These are phyloP conservation scores for Nakaseomyces sp. DNA, from an alignment of 1,139 yeast species.

Conservation along the genomic window DNA sequence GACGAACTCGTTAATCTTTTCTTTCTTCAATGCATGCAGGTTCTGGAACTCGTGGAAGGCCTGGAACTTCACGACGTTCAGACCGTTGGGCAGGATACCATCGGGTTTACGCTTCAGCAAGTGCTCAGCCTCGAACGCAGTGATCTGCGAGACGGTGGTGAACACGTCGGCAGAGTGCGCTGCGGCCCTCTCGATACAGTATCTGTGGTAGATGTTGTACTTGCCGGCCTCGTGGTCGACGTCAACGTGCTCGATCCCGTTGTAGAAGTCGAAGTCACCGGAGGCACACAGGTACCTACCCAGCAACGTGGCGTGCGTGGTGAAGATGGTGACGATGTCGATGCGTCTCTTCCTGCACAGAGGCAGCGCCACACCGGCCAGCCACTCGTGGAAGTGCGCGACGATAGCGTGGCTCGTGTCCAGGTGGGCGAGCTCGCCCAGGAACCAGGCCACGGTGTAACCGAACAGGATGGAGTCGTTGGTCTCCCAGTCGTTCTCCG, in stretches of 20 bases:
- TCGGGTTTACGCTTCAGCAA: constrained; percentile 91
- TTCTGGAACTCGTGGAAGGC: constrained; percentile 98
- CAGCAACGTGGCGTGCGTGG: constrained; percentile 92
- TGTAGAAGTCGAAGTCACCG: constrained; percentile 74
- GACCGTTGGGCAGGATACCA: constrained; percentile 94
- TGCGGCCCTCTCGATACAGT: constrained; percentile 94
- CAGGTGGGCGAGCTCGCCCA: constrained; percentile 80
- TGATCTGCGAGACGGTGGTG: constrained; percentile 93
- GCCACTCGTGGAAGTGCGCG: constrained; percentile 96
- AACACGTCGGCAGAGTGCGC: constrained; percentile 95
- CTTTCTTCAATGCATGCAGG: constrained; percentile 85
- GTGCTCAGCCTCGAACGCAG: constrained; percentile 92
- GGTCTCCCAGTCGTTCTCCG: constrained; percentile 78
- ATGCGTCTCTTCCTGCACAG: constrained; percentile 83
- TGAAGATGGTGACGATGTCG: constrained; percentile 90
- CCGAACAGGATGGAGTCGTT: constrained; percentile 91
- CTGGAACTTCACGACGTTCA: constrained; percentile 90
- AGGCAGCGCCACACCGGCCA: constrained; percentile 94
- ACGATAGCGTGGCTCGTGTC: constrained; percentile 83
- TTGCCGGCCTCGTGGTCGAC: constrained; percentile 98
- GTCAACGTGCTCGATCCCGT: constrained; percentile 81
- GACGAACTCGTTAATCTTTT: constrained; percentile 85
- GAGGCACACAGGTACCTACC: constrained; percentile 97
- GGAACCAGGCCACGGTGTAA: constrained; percentile 91
- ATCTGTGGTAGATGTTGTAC: constrained; percentile 93